Percentiles rank a stretch among this genome's conserved stretches.
phyloP scores from a whole-genome alignment of 495 filamentous ascomycete species.

The Penicillium argentinense region DNA sequence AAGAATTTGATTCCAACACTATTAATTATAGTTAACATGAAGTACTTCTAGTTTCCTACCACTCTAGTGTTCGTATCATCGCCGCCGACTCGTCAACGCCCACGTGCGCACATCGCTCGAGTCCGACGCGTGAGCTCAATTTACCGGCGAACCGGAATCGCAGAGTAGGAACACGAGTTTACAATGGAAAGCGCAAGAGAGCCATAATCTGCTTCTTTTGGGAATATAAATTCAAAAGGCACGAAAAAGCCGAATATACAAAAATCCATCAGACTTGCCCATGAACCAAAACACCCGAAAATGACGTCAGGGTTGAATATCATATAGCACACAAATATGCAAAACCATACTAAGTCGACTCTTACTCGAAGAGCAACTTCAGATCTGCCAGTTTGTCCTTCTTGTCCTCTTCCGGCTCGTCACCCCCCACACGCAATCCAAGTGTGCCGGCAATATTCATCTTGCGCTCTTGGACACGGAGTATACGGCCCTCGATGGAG shows the following conservation, averaged over 20 bases:
- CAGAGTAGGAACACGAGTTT: no score
- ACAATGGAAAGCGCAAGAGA: no score
- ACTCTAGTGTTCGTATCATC: no score
- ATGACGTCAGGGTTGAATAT: not conserved
- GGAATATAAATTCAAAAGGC: not conserved
- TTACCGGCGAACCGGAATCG: no score
- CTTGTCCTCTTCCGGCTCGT: constrained; percentile 87
- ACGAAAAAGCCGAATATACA: not conserved
- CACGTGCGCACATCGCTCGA: no score
- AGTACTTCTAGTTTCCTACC: no score
- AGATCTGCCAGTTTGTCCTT: constrained; percentile 91
- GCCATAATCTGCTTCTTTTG: not conserved
- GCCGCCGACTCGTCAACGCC: no score
- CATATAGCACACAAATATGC: not conserved
- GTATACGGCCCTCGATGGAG: constrained; percentile 93
- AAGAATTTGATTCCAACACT: no score
- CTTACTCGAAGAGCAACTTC: constrained; percentile 78
- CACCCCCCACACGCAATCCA: constrained; percentile 66
- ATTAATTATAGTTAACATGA: no score
- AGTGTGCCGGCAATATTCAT: constrained; percentile 82
- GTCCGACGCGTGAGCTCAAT: no score
- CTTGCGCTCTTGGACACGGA: constrained; percentile 91
- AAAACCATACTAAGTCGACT: not conserved
- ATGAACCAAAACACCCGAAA: not conserved
- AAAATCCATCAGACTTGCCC: not conserved